Evolutionary conservation across 1,284 basidiomycete species (phyloP), one percentile per base, ranked within the genome.

Genomic region (Agaricales sp.): DNA sequence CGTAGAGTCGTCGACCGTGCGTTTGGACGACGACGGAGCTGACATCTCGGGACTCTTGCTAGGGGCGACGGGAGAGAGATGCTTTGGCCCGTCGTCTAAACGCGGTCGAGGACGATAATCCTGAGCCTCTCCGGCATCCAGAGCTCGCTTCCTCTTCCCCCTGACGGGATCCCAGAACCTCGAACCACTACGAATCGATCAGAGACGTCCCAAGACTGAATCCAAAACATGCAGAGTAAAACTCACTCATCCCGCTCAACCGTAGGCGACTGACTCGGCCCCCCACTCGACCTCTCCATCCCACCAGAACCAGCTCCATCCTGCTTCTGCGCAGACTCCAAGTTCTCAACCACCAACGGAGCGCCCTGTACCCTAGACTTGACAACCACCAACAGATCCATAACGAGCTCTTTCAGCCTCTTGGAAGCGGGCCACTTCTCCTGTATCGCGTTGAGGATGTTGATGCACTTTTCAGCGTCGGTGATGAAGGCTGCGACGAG

Each of bases 401-500:
- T 47, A 26, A 57, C 53, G 37, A 57, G 56, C 44, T 57, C 56
- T 30, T 49, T 46, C 37, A 55, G 56, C n/a, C 50, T 23, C 45
- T 49, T 53, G 3, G 56, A 52, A 18, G 51, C 56, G 16, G 54
- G 53, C 49, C 52, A 57, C 4, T 51, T 48, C n/a, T 45, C 45
- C 44, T 57, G 51, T 44, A 55, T 52, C 3, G 50, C 51, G 25
- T 53, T 50, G 6, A 57, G 43, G 11, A 55, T 51, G 11, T 43
- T 45, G 25, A 56, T 51, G 47, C 53, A 53, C 37, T 53, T 57
- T 46, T 57, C 55, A 2, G 55, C 51, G 38, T 57, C 56, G 4
- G 46, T 43, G 19, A 57, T 46, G 12, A 57, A 54, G 2, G 56
- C 52, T 4, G 53, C 50, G 21, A 57, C 46, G 14, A 57, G 52